These are phyloP conservation scores for Podospora australis DNA, from an alignment of 495 filamentous ascomycete species.

Conservation along the genomic window DNA sequence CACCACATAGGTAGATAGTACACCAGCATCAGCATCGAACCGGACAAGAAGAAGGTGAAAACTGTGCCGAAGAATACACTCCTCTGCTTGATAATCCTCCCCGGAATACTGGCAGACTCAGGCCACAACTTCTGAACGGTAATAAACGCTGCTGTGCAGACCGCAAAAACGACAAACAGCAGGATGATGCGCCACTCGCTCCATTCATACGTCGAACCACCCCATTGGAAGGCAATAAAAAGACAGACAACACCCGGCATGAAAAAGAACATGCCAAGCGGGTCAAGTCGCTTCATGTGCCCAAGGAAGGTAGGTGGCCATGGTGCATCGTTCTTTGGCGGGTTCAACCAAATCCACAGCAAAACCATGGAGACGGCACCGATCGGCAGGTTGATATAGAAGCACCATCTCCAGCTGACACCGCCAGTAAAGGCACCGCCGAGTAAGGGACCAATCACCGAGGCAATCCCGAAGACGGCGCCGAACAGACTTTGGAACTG, in stretches of 20 bases:
- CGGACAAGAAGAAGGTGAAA: conserved; percentile 55
- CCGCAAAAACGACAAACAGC: conserved; percentile 58
- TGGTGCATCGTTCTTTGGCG: conserved; percentile 28
- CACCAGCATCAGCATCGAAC: conserved; percentile 61
- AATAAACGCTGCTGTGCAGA: conserved; percentile 57
- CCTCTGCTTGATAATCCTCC: conserved; percentile 64
- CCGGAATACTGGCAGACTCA: conserved; percentile 71
- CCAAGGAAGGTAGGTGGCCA: conserved; percentile 29
- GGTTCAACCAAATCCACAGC: conserved; percentile 43
- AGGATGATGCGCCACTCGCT: conserved; percentile 58
- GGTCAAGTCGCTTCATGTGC: conserved; percentile 56
- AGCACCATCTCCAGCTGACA: conserved; percentile 52
- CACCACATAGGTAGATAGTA: conserved; percentile 73
- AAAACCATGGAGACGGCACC: conserved; percentile 45
- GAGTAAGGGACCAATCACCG: conserved; percentile 42
- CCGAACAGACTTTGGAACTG: conserved; percentile 52
- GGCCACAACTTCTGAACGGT: conserved; percentile 59
- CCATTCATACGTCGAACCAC: conserved; percentile 68
- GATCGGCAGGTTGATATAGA: conserved; percentile 60
- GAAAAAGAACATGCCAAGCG: conserved; percentile 63
- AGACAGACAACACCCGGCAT: conserved; percentile 66
- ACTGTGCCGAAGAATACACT: conserved; percentile 57
- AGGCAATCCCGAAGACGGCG: conserved; percentile 46
- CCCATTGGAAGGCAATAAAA: conserved; percentile 80
- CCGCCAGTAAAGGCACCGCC: conserved; percentile 44